These are phyloP conservation scores for Saccharata proteae DNA, from an alignment of 2,329 filamentous ascomycete genomes.

Conservation along the genomic window DNA sequence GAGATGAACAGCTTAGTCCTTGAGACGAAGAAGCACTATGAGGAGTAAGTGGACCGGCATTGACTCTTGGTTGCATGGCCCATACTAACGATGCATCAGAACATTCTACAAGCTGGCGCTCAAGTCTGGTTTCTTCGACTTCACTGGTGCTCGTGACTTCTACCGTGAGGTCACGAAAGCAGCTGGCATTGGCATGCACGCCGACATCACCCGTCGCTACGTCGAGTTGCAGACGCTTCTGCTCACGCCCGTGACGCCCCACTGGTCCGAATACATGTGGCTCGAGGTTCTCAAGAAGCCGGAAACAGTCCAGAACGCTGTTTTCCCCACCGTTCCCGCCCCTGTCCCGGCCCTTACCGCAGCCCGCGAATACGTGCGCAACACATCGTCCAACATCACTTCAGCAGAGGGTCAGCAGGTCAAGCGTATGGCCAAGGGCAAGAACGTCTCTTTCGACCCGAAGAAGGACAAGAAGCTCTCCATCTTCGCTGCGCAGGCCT, in stretches of 20 bases:
- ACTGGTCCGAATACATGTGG: constrained; percentile 94
- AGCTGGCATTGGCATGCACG: constrained; percentile 76
- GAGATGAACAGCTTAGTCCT: constrained; percentile 77
- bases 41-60: constrained; percentile 36
- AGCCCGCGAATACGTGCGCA: constrained; percentile 69
- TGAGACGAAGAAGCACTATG: constrained; percentile 69
- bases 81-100: constrained; percentile 10
- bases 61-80: background rate
- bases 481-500: constrained; percentile 68
- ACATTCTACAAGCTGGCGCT: constrained; percentile 29
- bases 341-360: constrained; percentile 59
- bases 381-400: constrained; percentile 65
- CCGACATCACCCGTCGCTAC: constrained; percentile 65
- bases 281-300: constrained; percentile 72
- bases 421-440: constrained; percentile 91
- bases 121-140: constrained; percentile 67
- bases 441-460: constrained; percentile 72
- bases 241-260: constrained; percentile 73
- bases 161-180: constrained; percentile 75
- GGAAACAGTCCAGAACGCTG: constrained; percentile 64
- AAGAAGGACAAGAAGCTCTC: constrained; percentile 86
- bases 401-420: constrained; percentile 70
- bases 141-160: constrained; percentile 76
- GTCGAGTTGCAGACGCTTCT: constrained; percentile 78
- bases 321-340: constrained; percentile 58